phyloP scores from a whole-genome alignment of 495 filamentous ascomycete species.

The Cenococcum geophilum region DNA sequence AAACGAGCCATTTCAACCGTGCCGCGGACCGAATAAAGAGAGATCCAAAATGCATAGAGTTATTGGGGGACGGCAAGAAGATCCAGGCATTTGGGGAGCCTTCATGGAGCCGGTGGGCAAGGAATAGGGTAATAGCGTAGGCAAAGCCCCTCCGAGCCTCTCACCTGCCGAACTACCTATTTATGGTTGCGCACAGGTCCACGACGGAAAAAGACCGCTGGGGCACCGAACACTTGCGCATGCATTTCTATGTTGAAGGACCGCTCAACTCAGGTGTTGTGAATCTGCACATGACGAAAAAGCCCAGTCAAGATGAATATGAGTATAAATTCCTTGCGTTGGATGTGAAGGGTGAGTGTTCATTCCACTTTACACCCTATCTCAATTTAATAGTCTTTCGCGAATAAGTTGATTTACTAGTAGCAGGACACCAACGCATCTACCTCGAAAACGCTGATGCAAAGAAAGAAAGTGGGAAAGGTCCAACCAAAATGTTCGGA shows the following conservation, averaged over 20 bases:
- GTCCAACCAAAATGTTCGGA: neutral
- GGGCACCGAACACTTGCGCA: constrained; percentile 74
- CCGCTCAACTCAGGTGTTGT: constrained; percentile 69
- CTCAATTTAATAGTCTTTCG: neutral
- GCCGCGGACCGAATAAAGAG: constrained; percentile 72
- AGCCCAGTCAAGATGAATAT: constrained; percentile 56
- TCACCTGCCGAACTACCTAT: neutral
- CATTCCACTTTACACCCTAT: constrained; percentile 5
- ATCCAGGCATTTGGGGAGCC: constrained; percentile 82
- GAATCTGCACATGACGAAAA: constrained; percentile 67
- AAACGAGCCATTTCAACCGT: constrained; percentile 81
- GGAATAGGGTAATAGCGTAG: constrained; percentile 78
- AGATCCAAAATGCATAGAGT: constrained; percentile 59
- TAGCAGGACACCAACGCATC: constrained; percentile 44
- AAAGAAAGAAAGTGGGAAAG: constrained; percentile 36
- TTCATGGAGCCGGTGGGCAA: constrained; percentile 73
- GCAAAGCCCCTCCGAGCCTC: constrained; percentile 25
- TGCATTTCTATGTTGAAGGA: constrained; percentile 90
- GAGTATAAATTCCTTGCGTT: constrained; percentile 76
- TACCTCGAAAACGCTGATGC: constrained; percentile 51
- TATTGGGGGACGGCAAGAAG: constrained; percentile 70
- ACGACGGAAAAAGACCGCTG: constrained; percentile 59
- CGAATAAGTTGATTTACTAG: constrained; percentile 4
- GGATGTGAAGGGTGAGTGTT: constrained; percentile 57
- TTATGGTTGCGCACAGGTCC: constrained; percentile 44